phyloP scores from a whole-genome alignment of 805 yeast genomes.

The Candida ovalis region DNA sequence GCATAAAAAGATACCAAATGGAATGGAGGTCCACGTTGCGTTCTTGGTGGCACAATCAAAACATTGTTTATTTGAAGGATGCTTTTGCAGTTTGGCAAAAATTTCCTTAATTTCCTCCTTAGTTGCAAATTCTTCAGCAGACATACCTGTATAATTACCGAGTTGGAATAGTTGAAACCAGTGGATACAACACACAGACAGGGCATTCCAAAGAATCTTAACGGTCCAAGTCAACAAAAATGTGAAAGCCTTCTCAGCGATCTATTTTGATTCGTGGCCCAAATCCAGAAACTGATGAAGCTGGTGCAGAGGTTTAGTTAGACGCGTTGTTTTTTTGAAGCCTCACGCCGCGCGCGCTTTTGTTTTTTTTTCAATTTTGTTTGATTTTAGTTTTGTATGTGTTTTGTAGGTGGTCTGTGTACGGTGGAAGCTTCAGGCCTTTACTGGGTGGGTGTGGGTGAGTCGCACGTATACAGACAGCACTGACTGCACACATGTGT shows the following conservation, averaged over 20 bases:
- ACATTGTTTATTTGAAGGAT: slow-evolving; percentile 74
- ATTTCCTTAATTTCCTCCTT: slow-evolving; percentile 67
- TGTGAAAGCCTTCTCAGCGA: not conserved
- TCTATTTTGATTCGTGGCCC: not conserved
- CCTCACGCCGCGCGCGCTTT: not conserved
- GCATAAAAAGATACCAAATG: slow-evolving; percentile 90
- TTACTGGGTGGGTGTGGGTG: too few relatives aligned
- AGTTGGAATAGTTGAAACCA: not conserved
- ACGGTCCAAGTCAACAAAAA: not conserved
- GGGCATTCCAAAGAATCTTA: not conserved
- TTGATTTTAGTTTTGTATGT: too few relatives aligned
- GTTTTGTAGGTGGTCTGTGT: too few relatives aligned
- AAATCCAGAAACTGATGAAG: not conserved
- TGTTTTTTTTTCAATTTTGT: not conserved
- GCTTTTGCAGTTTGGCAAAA: slow-evolving; percentile 58
- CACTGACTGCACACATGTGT: too few relatives aligned
- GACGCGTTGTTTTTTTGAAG: not conserved
- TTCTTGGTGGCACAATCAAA: slow-evolving; percentile 92
- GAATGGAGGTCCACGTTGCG: slow-evolving; percentile 98
- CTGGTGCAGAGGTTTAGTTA: not conserved
- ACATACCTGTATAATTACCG: slow-evolving; percentile 7
- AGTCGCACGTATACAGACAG: too few relatives aligned
- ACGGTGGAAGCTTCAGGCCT: too few relatives aligned
- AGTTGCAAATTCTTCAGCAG: slow-evolving; percentile 45
- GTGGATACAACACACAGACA: not conserved